Evolutionary conservation across 1,284 basidiomycete species (phyloP), one percentile per base, ranked within the genome.

Genomic region (Fomitopsis pinicola): DNA sequence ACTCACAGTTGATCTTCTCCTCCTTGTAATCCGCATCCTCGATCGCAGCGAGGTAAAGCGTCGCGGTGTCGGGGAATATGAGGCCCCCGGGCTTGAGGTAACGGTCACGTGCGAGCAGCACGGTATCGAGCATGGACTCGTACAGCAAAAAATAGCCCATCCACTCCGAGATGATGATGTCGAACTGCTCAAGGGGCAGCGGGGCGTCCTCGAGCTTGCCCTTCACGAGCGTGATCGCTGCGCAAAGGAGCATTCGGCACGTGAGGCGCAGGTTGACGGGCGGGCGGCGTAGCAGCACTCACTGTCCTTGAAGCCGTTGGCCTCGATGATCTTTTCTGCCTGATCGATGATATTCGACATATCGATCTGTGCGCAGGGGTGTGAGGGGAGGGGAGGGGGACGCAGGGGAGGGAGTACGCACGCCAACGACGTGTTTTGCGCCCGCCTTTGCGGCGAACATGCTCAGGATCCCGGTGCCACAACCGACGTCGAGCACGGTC

Each of bases 311-410:
- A 98, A 97, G 56, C 96, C 96, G 71, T 99, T 99, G 17, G 94
- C 92, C 69, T 95, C 90, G 66, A 98, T 88, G 69, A 99, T 99
- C 79, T 95, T 96, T 80, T 91, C 87, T 6, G 97, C 97, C 81
- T 99, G 96, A 80, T 98, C 97, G 73, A 98, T 93, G 78, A 99
- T 99, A 80, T 99, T 98, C 66, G 95, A 98, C 97, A 99, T 99
- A 79, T 99, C 97, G 75, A 99, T 97, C 92, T 94, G 59, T n/a
- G 9, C 10, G 26, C 33, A 22, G 42, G 52, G 62, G 40, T 42
- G 28, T 59, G 38, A 55, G 42, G 28, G 42, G 48, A 33, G 48
- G 52, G 12, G 48, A 60, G 60, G 58, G 55, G 30, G 28, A 62
- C 30, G 26, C 9, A 80, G 87, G 70, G 69, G 48, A 5, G 14